Conservation (phyloP, 1,139 yeast species). For the Magnusiomyces starmeri region DNA sequence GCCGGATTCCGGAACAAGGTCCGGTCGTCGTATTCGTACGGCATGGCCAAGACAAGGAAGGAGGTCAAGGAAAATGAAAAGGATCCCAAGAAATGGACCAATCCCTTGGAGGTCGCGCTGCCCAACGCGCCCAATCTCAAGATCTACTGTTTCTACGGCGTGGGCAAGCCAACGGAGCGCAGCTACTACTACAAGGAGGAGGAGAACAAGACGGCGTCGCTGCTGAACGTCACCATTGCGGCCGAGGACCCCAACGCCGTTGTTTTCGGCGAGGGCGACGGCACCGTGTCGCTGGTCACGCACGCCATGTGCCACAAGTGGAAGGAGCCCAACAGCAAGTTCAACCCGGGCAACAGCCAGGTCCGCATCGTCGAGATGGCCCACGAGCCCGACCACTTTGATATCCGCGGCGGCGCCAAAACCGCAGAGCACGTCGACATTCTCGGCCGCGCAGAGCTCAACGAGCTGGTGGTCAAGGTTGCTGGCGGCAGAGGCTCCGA, state of each 20-base stretch:
- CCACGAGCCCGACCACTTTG: constrained; percentile 90
- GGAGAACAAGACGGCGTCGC: constrained; percentile 38
- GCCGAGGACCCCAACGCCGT: constrained; percentile 59
- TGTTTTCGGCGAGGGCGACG: constrained; percentile 86
- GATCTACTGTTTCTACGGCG: constrained; percentile 85
- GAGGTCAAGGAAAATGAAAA: constrained; percentile 60
- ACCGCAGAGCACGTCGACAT: constrained; percentile 98
- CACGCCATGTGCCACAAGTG: constrained; percentile 80
- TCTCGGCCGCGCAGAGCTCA: constrained; percentile 84
- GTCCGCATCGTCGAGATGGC: constrained; percentile 83
- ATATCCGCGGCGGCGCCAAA: constrained; percentile 93
- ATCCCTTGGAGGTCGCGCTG: constrained; percentile 83
- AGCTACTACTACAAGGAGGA: constrained; percentile 79
- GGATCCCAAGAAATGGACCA: constrained; percentile 75
- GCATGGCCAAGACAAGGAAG: constrained; percentile 52
- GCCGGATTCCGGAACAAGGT: constrained; percentile 66
- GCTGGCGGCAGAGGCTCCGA: constrained; percentile 72
- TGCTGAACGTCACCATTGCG: constrained; percentile 60
- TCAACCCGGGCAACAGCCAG: constrained; percentile 68
- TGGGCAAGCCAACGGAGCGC: constrained; percentile 91
- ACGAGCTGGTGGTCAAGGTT: constrained; percentile 72
- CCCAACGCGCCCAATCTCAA: constrained; percentile 94
- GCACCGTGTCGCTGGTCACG: constrained; percentile 81
- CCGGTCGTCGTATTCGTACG: constrained; percentile 67
- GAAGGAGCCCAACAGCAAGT: constrained; percentile 63